These are phyloP conservation scores for Cercospora canescens DNA, from an alignment of 2,329 filamentous ascomycete species.

Conservation along the genomic window DNA sequence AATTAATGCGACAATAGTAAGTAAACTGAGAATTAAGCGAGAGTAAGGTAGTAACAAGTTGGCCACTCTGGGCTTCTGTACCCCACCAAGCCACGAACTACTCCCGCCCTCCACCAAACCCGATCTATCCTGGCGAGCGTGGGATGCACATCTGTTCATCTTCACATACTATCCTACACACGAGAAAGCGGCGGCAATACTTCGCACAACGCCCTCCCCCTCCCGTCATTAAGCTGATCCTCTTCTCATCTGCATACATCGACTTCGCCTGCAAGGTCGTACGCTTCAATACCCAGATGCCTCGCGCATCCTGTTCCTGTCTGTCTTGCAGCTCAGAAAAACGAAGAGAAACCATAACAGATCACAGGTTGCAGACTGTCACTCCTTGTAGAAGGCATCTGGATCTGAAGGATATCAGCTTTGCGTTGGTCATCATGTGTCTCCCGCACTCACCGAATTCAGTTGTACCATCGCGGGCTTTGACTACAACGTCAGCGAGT, in stretches of 20 bases:
- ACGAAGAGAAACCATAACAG: neutral
- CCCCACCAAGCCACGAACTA: too few relatives aligned
- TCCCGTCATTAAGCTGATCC: neutral
- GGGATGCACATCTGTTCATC: neutral
- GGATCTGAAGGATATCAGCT: conserved; percentile 5
- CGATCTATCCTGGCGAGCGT: neutral
- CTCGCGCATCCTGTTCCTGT: neutral
- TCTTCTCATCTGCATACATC: neutral
- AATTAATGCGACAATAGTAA: too few relatives aligned
- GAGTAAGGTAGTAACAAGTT: too few relatives aligned
- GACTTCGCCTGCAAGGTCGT: neutral
- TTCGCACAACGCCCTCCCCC: neutral
- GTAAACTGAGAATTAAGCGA: too few relatives aligned
- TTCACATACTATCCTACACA: neutral
- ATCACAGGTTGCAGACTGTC: neutral
- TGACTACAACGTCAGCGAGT: neutral
- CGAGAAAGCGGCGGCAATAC: neutral
- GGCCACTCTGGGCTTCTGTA: too few relatives aligned
- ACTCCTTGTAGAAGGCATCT: conserved; percentile 12
- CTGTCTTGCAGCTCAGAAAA: neutral
- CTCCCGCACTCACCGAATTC: conserved; percentile 3
- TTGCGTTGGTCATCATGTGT: neutral
- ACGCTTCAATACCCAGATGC: neutral
- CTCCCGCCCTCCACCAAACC: neutral
- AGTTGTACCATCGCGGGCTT: conserved; percentile 8